A percentile compares a stretch with the other conserved stretches of the same genome.
Conservation (phyloP, 192 early-diverging fungal genomes). For the Podila verticillata region DNA sequence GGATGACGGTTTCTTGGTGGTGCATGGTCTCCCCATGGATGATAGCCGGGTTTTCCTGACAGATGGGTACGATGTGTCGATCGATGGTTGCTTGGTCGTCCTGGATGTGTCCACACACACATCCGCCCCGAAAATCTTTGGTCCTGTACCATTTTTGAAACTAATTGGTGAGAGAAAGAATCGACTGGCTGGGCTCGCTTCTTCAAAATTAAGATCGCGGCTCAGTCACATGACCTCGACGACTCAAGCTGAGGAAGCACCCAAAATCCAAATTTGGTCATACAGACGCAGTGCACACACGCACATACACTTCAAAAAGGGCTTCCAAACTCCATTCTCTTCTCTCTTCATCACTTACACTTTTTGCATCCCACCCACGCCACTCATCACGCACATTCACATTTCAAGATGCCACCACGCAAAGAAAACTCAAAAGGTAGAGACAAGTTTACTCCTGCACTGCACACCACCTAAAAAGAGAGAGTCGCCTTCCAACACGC, state of each 20-base stretch:
- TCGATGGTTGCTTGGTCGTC: neutral
- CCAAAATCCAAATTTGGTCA: neutral
- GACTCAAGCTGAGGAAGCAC: no score
- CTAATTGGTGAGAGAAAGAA: neutral
- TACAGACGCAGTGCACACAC: neutral
- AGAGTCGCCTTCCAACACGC: neutral
- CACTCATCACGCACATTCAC: neutral
- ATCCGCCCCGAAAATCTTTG: neutral
- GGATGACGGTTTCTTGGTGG: neutral
- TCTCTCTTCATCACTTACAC: neutral
- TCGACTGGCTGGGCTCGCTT: neutral
- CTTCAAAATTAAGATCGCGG: neutral
- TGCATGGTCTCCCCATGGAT: neutral
- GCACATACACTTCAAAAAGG: no score
- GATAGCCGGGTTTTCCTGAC: neutral
- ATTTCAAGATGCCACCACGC: neutral
- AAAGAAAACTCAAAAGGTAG: neutral
- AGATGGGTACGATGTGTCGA: neutral
- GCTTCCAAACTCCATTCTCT: neutral
- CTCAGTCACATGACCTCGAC: neutral
- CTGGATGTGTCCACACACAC: no score
- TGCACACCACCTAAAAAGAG: neutral
- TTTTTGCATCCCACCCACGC: neutral
- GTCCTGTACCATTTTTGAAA: constrained; percentile 7
- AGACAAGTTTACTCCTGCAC: neutral